Percentiles rank a stretch among this genome's conserved stretches.
Evolutionary conservation across 441 rosid genomes (phyloP).

Genomic region (Hura crepitans): DNA sequence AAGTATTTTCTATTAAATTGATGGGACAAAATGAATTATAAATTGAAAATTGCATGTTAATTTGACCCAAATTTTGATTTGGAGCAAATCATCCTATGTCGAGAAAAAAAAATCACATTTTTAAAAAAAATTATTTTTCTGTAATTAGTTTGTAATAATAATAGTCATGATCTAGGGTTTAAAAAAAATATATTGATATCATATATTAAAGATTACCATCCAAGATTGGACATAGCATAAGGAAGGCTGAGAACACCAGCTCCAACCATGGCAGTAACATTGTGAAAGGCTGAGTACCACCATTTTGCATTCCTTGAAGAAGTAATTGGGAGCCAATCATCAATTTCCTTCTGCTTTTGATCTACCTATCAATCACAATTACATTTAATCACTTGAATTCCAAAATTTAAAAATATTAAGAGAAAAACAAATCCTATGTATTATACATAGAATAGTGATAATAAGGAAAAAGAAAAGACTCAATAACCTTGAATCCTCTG

Average conservation of each 20-base stretch:
- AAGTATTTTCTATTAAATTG: no score
- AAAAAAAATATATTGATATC: no score
- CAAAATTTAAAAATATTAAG: background rate
- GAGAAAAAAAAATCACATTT: no score
- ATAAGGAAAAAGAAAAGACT: no score
- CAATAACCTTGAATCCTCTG: no score
- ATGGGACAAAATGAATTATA: no score
- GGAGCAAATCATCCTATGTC: no score
- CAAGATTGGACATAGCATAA: slow-evolving; percentile 69
- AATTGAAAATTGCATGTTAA: no score
- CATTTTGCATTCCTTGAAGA: slow-evolving; percentile 73
- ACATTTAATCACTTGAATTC: background rate
- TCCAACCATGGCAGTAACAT: slow-evolving; percentile 91
- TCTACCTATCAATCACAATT: slow-evolving; percentile 31
- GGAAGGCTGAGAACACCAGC: slow-evolving; percentile 92
- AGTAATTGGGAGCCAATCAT: slow-evolving; percentile 81
- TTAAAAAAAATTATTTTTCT: no score
- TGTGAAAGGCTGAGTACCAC: slow-evolving; percentile 93
- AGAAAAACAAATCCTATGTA: no score
- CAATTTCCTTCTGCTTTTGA: slow-evolving; percentile 37
- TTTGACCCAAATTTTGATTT: no score
- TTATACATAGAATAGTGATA: no score
- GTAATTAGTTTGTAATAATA: background rate
- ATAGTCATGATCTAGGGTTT: background rate
- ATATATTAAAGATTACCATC: slow-evolving; percentile 43